Conservation (phyloP, 1,284 basidiomycete genomes). For the Wolfiporia cocos region DNA sequence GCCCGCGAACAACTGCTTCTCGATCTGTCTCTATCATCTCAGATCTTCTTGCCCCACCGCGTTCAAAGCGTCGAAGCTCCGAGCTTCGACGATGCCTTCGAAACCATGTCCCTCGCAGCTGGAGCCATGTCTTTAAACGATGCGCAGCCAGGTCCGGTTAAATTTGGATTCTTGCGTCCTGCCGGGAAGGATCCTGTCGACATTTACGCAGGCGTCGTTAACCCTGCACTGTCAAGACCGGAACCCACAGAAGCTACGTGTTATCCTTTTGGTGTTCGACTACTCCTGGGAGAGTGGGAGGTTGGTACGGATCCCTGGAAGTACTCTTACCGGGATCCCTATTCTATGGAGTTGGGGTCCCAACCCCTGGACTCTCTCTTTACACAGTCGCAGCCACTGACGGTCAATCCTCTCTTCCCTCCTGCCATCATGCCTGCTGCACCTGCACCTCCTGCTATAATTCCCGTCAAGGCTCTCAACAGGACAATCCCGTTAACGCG, state of each 20-base stretch:
- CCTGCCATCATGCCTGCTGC: too few relatives aligned
- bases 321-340: slow-evolving; percentile 52
- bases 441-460: too few relatives aligned
- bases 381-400: too few relatives aligned
- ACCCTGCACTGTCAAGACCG: too few relatives aligned
- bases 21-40: slow-evolving; percentile 54
- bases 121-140: slow-evolving; percentile 48
- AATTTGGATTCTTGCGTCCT: slow-evolving; percentile 59
- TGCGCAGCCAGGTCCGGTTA: slow-evolving; percentile 42
- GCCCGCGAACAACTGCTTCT: slow-evolving; percentile 55
- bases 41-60: slow-evolving; percentile 45
- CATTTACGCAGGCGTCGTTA: too few relatives aligned
- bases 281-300: slow-evolving; percentile 64
- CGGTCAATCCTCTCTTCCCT: too few relatives aligned
- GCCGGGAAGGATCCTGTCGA: slow-evolving; percentile 18
- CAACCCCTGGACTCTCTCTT: too few relatives aligned
- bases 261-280: slow-evolving; percentile 52
- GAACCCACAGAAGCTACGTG: too few relatives aligned
- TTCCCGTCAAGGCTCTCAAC: too few relatives aligned
- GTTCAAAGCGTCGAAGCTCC: slow-evolving; percentile 25
- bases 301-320: slow-evolving; percentile 43
- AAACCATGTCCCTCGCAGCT: slow-evolving; percentile 41
- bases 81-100: slow-evolving; percentile 30
- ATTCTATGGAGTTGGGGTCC: slow-evolving; percentile 20
- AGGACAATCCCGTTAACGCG: too few relatives aligned